Evolutionary conservation across 306 rosid species (phyloP).

Genomic region (Biancaea sappan): DNA sequence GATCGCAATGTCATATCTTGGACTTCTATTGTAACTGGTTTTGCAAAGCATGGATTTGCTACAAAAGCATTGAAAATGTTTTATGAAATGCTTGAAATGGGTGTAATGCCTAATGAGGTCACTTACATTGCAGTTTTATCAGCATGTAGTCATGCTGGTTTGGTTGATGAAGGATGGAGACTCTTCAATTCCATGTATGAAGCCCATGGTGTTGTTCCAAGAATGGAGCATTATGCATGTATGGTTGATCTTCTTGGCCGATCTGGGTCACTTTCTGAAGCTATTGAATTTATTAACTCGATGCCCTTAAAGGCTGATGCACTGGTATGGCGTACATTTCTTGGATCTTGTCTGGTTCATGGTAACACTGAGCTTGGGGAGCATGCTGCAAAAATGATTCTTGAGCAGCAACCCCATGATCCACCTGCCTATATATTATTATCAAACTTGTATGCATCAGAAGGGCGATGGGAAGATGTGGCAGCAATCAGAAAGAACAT

Average conservation of each 20-base stretch:
- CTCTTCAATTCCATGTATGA: constrained; percentile 55
- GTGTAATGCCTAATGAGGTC: constrained; percentile 62
- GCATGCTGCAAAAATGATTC: constrained; percentile 64
- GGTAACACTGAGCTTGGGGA: constrained; percentile 59
- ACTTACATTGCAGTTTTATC: constrained; percentile 70
- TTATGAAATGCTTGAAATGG: constrained; percentile 55
- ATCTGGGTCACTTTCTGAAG: constrained; percentile 64
- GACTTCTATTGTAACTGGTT: constrained; percentile 64
- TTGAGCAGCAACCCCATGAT: constrained; percentile 59
- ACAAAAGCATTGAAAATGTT: constrained; percentile 57
- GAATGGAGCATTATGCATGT: constrained; percentile 73
- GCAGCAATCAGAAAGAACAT: constrained; percentile 55
- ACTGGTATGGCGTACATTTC: constrained; percentile 73
- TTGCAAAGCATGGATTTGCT: constrained; percentile 67
- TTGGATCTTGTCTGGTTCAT: constrained; percentile 65
- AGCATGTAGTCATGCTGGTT: constrained; percentile 70
- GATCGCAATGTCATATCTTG: constrained; percentile 62
- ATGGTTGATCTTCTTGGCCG: constrained; percentile 70
- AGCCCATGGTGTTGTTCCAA: constrained; percentile 51
- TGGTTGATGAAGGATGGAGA: constrained; percentile 60
- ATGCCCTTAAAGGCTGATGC: constrained; percentile 67
- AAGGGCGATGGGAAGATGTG: constrained; percentile 60
- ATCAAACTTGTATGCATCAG: constrained; percentile 66
- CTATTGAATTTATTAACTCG: constrained; percentile 49
- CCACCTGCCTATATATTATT: constrained; percentile 60